Base-by-base conservation (phyloP, 768 basidiomycete species). In the Trametes sanguinea region DNA sequence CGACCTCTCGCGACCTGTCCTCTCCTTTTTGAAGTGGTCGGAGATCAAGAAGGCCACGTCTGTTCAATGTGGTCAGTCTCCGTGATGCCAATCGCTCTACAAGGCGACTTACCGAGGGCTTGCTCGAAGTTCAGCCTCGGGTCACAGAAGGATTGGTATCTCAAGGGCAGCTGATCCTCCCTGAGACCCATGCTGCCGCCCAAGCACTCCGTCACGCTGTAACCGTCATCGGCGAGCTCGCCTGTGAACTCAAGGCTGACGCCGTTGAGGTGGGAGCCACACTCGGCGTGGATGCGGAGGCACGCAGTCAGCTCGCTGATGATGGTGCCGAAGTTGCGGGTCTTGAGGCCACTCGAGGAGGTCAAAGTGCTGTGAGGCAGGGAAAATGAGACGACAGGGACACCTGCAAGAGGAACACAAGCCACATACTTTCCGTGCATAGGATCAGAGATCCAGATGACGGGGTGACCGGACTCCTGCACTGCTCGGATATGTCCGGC, bases 141-240 rank as follows among this genome's bases (percentile, higher is more conserved):
- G 77, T 98, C 95, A 71, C 96, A 98, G 77, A 96, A 96, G 1
- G 89, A 87, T 89, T 96, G 89, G 73, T 98, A 99, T 66, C 95
- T 81, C 73, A 95, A 76, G n/a, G 85, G 89, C 14, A 99, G 81
- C 73, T 97, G 82, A 65, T 95, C 90, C 72, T 98, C 96, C 48
- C 81, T 83, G 40, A 98, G 77, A 70, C 92, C 89, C 95, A 98
- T 98, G 66, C 93, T 96, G 1, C 96, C 97, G 4, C 97, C 97
- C 9, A 95, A 79, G 71, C 95, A 98, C 74, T 98, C 97, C 0
- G 97, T 99, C 45, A 99, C 97, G 64, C 91, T 91, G 75, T 89
- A 93, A 6, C 96, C 94, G 59, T 97, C 88, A 10, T 92, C 87
- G 63, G 90, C 89, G 54, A 96, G 78, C 74, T 96, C 93, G 17